Evolutionary conservation across 2,329 filamentous ascomycete species (phyloP).

Genomic region (Aspergillus bombycis): DNA sequence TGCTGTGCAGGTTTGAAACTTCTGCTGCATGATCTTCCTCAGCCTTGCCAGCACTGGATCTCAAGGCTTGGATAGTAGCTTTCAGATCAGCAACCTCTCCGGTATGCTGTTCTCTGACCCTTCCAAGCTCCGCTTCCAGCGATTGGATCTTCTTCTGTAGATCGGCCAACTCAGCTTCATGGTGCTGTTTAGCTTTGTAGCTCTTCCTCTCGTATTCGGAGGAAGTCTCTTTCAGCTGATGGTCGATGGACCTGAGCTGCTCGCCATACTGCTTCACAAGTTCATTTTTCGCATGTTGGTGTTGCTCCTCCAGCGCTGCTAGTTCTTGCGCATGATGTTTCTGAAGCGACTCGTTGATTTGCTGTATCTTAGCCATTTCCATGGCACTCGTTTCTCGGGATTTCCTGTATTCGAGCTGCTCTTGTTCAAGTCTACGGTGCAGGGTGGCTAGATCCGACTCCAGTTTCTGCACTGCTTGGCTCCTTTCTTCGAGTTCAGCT

Average conservation of each 20-base stretch:
- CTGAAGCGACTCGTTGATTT: constrained; percentile 71
- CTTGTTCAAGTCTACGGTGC: constrained; percentile 65
- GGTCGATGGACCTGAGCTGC: constrained; percentile 52
- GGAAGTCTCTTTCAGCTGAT: constrained; percentile 50
- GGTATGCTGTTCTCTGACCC: constrained; percentile 56
- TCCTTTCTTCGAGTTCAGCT: constrained; percentile 74
- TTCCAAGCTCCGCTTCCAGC: constrained; percentile 53
- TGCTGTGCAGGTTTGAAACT: constrained; percentile 62
- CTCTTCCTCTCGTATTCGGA: constrained; percentile 45
- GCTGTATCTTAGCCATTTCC: constrained; percentile 63
- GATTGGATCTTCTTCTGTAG: constrained; percentile 63
- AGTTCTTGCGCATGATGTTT: constrained; percentile 70
- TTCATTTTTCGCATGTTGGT: constrained; percentile 47
- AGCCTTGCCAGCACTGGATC: constrained; percentile 53
- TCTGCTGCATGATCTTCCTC: constrained; percentile 65
- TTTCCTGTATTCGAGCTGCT: constrained; percentile 71
- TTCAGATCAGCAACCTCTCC: constrained; percentile 63
- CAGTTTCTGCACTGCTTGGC: constrained; percentile 59
- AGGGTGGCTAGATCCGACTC: constrained; percentile 59
- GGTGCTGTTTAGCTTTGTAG: constrained; percentile 41
- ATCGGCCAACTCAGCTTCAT: constrained; percentile 67
- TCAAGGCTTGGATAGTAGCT: constrained; percentile 61
- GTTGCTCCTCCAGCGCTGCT: constrained; percentile 55
- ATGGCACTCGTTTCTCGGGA: constrained; percentile 61
- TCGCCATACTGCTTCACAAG: constrained; percentile 48